Percentiles rank a stretch among this genome's conserved stretches.
These are phyloP conservation scores for Sindora glabra DNA, from an alignment of 306 rosid species.

Conservation along the genomic window DNA sequence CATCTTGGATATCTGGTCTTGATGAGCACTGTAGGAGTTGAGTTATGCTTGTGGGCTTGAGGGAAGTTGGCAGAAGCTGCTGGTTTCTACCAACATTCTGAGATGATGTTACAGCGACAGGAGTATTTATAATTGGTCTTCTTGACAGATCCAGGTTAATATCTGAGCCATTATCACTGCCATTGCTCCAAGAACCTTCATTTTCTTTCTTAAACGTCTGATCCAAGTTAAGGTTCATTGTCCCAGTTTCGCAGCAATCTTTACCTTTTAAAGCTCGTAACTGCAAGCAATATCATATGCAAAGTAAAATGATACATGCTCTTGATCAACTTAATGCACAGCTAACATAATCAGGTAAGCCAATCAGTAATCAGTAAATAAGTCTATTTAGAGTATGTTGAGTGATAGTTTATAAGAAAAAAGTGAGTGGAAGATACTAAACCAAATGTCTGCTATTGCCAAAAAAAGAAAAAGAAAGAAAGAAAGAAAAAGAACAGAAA, in stretches of 20 bases:
- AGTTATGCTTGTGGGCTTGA: constrained; percentile 49
- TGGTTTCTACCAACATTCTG: constrained; percentile 34
- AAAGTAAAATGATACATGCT: no score
- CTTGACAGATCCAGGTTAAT: constrained; percentile 66
- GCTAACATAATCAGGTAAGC: no score
- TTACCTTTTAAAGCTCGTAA: constrained; percentile 42
- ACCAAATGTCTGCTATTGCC: no score
- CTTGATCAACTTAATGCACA: no score
- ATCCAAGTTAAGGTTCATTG: neutral
- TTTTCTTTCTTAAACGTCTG: constrained; percentile 68
- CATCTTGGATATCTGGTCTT: constrained; percentile 64
- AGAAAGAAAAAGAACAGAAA: no score
- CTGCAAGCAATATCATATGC: constrained; percentile 29
- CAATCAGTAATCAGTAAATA: no score
- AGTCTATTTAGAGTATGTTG: no score
- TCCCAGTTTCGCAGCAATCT: constrained; percentile 31
- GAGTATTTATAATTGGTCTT: constrained; percentile 43
- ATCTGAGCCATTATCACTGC: constrained; percentile 74
- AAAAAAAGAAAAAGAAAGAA: no score
- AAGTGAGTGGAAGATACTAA: no score
- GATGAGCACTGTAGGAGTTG: constrained; percentile 75
- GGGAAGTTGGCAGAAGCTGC: constrained; percentile 37
- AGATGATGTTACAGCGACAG: constrained; percentile 26
- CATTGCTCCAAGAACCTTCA: constrained; percentile 79
- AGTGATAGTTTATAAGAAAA: no score